Conservation (phyloP, 805 yeast genomes). For the Starmerella tilneyi region DNA sequence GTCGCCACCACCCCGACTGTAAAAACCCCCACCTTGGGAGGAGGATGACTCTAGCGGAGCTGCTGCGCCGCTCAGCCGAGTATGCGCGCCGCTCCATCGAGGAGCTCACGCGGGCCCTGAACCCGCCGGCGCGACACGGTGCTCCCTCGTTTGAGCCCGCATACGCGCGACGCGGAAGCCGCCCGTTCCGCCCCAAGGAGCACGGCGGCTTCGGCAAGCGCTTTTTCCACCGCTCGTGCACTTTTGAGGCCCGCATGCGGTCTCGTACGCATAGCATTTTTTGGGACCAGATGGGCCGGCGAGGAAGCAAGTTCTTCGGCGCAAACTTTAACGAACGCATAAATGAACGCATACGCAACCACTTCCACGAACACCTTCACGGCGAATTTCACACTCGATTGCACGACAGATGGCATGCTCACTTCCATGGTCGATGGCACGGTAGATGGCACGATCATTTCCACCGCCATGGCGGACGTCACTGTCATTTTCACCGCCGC, state of each 20-base stretch:
- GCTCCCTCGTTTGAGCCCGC: slow-evolving; percentile 20
- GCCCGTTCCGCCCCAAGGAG: slow-evolving; percentile 3
- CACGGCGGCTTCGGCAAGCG: slow-evolving; percentile 2
- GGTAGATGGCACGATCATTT: no score
- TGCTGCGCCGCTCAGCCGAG: slow-evolving; percentile 18
- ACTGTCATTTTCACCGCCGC: no score
- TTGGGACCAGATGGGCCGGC: neutral
- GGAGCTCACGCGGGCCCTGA: slow-evolving; percentile 17
- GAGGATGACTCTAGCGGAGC: slow-evolving; percentile 16
- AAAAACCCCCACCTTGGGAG: no score
- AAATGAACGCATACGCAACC: neutral
- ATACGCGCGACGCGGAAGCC: slow-evolving; percentile 16
- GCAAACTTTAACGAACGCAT: neutral
- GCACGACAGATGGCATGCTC: no score
- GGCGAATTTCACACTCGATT: no score
- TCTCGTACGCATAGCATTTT: neutral
- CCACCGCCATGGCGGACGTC: no score
- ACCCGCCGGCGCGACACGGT: slow-evolving; percentile 4
- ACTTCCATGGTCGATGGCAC: no score
- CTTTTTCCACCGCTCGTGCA: slow-evolving; percentile 3
- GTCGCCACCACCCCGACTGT: slow-evolving; percentile 1
- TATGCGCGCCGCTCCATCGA: slow-evolving; percentile 18
- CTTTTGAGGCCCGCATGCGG: neutral
- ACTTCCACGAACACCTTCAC: neutral
- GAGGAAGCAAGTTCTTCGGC: slow-evolving; percentile 1